A percentile compares a stretch with the other conserved stretches of the same genome.
phyloP scores from a whole-genome alignment of 306 rosid species.

The Amphicarpaea edgeworthii region DNA sequence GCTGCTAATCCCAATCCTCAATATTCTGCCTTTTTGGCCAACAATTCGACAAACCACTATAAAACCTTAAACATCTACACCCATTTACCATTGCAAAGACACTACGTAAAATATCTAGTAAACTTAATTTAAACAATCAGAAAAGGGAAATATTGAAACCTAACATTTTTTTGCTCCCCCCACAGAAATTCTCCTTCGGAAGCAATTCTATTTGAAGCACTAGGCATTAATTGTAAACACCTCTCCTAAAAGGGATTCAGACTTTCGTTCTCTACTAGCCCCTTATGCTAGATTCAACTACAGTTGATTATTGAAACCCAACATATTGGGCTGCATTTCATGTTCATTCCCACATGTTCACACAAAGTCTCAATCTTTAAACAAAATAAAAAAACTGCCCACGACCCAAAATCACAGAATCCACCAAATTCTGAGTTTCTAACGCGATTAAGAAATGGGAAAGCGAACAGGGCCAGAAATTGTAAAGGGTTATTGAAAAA shows the following conservation, averaged over 20 bases:
- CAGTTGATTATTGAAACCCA: too few relatives aligned
- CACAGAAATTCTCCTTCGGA: too few relatives aligned
- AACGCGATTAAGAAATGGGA: slow-evolving; percentile 12
- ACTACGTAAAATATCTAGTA: background rate
- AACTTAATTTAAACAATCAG: background rate
- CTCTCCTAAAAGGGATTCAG: too few relatives aligned
- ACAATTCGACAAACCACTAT: slow-evolving; percentile 2
- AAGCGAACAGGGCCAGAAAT: background rate
- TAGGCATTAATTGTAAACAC: too few relatives aligned
- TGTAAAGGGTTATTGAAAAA: background rate
- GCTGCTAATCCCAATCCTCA: slow-evolving; percentile 17
- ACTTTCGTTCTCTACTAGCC: too few relatives aligned
- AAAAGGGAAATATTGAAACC: background rate
- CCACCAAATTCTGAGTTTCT: background rate
- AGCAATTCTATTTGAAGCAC: too few relatives aligned
- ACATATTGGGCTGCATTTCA: slow-evolving; percentile 19
- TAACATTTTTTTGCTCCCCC: too few relatives aligned
- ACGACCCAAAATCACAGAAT: background rate
- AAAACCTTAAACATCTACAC: background rate
- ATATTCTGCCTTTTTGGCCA: background rate
- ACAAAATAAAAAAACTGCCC: background rate
- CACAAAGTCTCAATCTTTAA: slow-evolving; percentile 24
- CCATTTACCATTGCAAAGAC: background rate
- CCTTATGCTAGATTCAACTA: too few relatives aligned
- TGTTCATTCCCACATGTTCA: background rate